A percentile compares a stretch with the other conserved stretches of the same genome.
Conservation (phyloP, 495 filamentous ascomycete genomes). For the Penicillium lividum region DNA sequence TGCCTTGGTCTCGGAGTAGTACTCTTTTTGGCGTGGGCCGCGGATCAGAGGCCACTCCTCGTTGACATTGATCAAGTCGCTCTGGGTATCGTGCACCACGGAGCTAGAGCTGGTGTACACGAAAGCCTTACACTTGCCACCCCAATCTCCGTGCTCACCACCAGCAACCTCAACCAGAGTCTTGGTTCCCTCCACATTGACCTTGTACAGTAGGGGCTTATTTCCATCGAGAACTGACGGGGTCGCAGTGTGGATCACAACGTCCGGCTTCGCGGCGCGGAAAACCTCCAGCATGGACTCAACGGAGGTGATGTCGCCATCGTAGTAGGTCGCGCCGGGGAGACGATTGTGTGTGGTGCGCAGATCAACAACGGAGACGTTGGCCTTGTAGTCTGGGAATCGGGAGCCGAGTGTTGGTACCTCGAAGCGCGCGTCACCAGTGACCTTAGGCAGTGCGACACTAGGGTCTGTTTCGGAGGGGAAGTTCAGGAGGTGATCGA, state of each 20-base stretch:
- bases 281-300: constrained; percentile 66
- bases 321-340: constrained; percentile 72
- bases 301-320: constrained; percentile 83
- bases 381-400: constrained; percentile 48
- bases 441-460: constrained; percentile 40
- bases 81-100: constrained; percentile 77
- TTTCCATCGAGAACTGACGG: constrained; percentile 58
- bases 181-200: constrained; percentile 90
- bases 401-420: constrained; percentile 41
- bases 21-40: constrained; percentile 72
- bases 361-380: constrained; percentile 85
- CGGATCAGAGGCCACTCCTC: constrained; percentile 82
- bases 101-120: constrained; percentile 94
- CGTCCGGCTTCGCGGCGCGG: constrained; percentile 69
- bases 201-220: constrained; percentile 57
- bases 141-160: constrained; percentile 55
- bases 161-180: constrained; percentile 74
- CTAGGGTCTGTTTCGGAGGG: constrained; percentile 50
- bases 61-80: constrained; percentile 84
- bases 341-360: constrained; percentile 73
- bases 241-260: constrained; percentile 94
- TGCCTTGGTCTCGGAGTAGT: constrained; percentile 90
- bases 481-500: constrained; percentile 56
- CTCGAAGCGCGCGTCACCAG: constrained; percentile 43
- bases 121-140: constrained; percentile 78